Conservation (phyloP, 2,329 filamentous ascomycete species). For the Paracoccidioides lutzii region DNA sequence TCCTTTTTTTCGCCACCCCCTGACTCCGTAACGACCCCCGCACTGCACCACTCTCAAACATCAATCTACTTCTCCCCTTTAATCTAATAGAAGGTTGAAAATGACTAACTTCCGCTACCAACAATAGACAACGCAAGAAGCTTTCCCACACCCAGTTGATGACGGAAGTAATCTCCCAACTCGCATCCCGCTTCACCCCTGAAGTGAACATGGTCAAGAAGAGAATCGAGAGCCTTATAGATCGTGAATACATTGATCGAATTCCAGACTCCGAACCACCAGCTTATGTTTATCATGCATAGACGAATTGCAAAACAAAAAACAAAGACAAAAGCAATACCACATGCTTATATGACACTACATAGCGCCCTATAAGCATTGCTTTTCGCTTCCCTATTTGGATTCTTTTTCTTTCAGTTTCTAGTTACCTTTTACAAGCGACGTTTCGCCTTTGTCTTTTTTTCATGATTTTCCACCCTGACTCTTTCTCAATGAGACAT, state of each 20-base stretch:
- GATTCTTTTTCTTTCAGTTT: not conserved
- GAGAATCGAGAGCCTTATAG: conserved; percentile 41
- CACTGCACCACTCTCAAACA: not conserved
- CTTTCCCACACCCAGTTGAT: conserved; percentile 38
- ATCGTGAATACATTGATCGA: conserved; percentile 40
- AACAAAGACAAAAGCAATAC: not conserved
- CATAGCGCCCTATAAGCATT: not conserved
- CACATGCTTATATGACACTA: not conserved
- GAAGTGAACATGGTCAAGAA: conserved; percentile 42
- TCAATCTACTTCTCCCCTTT: too few species aligned
- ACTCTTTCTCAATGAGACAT: not conserved
- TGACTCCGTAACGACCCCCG: not conserved
- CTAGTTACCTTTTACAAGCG: not conserved
- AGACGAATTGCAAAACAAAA: conserved; percentile 1
- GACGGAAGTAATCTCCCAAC: conserved; percentile 37
- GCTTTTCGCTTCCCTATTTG: too few species aligned
- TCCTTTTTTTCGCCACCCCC: not conserved
- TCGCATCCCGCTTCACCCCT: conserved; percentile 37
- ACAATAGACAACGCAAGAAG: conserved; percentile 35
- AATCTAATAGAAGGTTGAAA: too few species aligned
- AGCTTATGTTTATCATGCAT: conserved; percentile 35
- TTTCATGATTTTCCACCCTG: not conserved
- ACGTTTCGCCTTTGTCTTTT: not conserved
- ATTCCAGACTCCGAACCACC: conserved; percentile 29
- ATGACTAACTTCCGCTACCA: not conserved